Conservation (phyloP, 129 eudicot genomes). For the Kitagawia praeruptora region DNA sequence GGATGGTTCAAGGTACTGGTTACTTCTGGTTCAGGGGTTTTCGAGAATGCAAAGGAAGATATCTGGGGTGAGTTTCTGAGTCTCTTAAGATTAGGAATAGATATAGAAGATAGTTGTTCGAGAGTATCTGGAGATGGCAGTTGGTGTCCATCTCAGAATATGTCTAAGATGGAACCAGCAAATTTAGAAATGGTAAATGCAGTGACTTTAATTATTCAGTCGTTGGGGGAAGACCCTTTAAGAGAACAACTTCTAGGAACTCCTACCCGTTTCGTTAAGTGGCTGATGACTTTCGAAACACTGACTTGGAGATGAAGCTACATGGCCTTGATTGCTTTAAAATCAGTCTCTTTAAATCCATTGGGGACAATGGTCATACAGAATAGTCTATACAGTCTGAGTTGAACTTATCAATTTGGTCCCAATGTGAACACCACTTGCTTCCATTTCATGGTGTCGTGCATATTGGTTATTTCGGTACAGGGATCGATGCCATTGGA, state of each 20-base stretch:
- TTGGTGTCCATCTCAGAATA: constrained; percentile 70
- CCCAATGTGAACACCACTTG: constrained; percentile 92
- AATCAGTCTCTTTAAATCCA: constrained; percentile 17
- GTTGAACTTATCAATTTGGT: constrained; percentile 67
- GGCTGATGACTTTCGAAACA: constrained; percentile 62
- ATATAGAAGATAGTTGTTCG: constrained; percentile 16
- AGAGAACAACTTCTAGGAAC: constrained; percentile 73
- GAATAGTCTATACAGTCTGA: constrained; percentile 38
- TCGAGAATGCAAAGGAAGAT: constrained; percentile 35
- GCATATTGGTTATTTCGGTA: constrained; percentile 62
- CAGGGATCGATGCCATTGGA: constrained; percentile 31
- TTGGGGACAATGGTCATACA: not conserved
- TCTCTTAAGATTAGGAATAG: constrained; percentile 51
- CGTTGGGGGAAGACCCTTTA: constrained; percentile 75
- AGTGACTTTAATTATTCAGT: constrained; percentile 43
- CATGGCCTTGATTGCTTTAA: constrained; percentile 30
- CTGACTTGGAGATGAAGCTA: constrained; percentile 54
- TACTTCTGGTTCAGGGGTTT: constrained; percentile 67
- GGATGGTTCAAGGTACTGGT: constrained; percentile 36
- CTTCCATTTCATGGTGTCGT: constrained; percentile 93
- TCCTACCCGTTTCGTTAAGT: constrained; percentile 58
- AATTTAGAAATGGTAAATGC: constrained; percentile 42
- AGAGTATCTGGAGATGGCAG: constrained; percentile 20
- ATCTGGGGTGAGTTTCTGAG: constrained; percentile 71
- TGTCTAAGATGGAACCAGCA: constrained; percentile 22